Conservation (phyloP, 352 stramenopile genomes). For the Lagenidium sp. region DNA sequence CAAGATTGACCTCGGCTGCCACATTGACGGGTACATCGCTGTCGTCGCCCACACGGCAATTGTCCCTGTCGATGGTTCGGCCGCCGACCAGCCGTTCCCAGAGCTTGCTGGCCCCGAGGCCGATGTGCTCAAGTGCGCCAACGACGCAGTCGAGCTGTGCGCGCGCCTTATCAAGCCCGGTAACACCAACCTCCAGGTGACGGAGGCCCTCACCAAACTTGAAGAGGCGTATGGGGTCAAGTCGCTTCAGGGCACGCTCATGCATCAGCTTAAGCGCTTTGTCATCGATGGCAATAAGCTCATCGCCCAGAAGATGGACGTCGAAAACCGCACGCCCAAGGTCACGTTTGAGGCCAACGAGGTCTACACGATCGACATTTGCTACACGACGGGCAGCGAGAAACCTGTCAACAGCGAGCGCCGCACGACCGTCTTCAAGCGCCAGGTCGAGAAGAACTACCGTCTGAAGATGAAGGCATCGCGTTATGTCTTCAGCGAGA, state of each 20-base stretch:
- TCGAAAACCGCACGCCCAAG: conserved; percentile 81
- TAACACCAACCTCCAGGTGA: conserved; percentile 95
- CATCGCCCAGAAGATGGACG: conserved; percentile 88
- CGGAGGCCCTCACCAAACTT: conserved; percentile 92
- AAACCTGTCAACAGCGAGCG: conserved; percentile 87
- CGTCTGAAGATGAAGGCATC: conserved; percentile 93
- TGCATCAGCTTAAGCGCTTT: conserved; percentile 99
- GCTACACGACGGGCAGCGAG: conserved; percentile 97
- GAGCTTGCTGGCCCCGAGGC: conserved; percentile 68
- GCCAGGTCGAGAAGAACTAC: conserved; percentile 98
- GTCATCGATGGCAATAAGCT: conserved; percentile 99
- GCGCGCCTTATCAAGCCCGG: conserved; percentile 95
- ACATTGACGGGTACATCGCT: conserved; percentile 99
- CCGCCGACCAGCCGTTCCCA: conserved; percentile 41
- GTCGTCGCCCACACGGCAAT: conserved; percentile 97
- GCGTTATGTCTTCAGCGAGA: conserved; percentile 95
- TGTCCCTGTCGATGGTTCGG: conserved; percentile 78
- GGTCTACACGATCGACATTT: conserved; percentile 99
- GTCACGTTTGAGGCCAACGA: conserved; percentile 95
- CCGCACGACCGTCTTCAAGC: conserved; percentile 98
- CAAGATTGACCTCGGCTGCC: conserved; percentile 96
- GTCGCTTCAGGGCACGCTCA: conserved; percentile 95
- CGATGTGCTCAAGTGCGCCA: conserved; percentile 95
- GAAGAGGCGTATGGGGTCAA: conserved; percentile 96
- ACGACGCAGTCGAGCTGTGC: conserved; percentile 97